A percentile compares a stretch with the other conserved stretches of the same genome.
Conservation (phyloP, 78 protist genomes). For the Dictyostelium discoideum region dicty_2.7 NC_007089.4:2005501-2006000, state of each 20-base stretch:
- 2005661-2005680: conserved; percentile 20
- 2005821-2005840: conserved; percentile 22
- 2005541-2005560: background rate
- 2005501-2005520: background rate
- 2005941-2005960: conserved; percentile 53
- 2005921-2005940: conserved; percentile 73
- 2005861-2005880: background rate
- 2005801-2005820: conserved; percentile 18
- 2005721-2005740: conserved; percentile 41
- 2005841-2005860: conserved; percentile 2
- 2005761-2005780: conserved; percentile 36
- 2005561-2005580: background rate
- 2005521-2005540: background rate
- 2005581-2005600: background rate
- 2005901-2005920: conserved; percentile 36
- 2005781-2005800: background rate
- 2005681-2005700: conserved; percentile 70
- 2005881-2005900: conserved; percentile 57
- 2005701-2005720: conserved; percentile 54
- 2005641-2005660: conserved; percentile 41
- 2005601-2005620: conserved; percentile 39
- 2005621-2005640: conserved; percentile 48
- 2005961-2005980: conserved; percentile 51
- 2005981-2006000: conserved; percentile 34
- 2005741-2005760: conserved; percentile 69